Evolutionary conservation across 768 basidiomycete genomes (phyloP), one percentile per base, ranked within the genome.

Genomic region (Lactarius hatsudake): DNA sequence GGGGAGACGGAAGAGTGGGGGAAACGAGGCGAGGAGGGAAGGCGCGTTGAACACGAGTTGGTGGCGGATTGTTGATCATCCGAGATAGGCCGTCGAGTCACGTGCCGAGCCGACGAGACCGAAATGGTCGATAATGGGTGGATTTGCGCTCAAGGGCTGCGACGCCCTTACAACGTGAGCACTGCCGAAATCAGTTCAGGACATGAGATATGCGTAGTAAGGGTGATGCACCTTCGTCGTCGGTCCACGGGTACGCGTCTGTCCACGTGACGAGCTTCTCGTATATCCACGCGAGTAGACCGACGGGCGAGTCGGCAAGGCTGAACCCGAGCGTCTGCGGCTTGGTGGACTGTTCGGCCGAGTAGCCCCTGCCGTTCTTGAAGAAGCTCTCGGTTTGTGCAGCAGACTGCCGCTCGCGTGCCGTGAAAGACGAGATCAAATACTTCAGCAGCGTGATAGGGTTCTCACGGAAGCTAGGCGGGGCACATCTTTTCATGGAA

Each of bases 241-340:
- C 82, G 18, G 78, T 77, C 84, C 84, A 86, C 0, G 79, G 77
- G 71, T 87, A 86, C 12, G 12, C 36, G 36, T 38, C 12, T 38
- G 36, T 38, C 36, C 36, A 38, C 2, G 36, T 38, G 36, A 38
- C 36, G 3, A 38, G 36, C 36, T 38, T 38, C 12, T 38, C 36
- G 36, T 75, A 76, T 28, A 76, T 73, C 76, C 76, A 77, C 4
- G 73, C 75, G 6, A 77, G 69, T 18, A 77, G 56, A 0, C 32
- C 32, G 8, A 34, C 32, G 32, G 32, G 32, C 32, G 32, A 34
- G 32, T 34, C 32, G 83, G 75, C 4, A 34, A 87, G 75, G 20
- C 77, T 71, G 66, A 87, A 86, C 2, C 83, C 85, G n/a, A 77
- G 26, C 12, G 76, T 76, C 58, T 76, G 74, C 4, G 76, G 76